These are phyloP conservation scores for Parasarocladium wereldwijsianum DNA, from an alignment of 2,329 filamentous ascomycete species.

Conservation along the genomic window DNA sequence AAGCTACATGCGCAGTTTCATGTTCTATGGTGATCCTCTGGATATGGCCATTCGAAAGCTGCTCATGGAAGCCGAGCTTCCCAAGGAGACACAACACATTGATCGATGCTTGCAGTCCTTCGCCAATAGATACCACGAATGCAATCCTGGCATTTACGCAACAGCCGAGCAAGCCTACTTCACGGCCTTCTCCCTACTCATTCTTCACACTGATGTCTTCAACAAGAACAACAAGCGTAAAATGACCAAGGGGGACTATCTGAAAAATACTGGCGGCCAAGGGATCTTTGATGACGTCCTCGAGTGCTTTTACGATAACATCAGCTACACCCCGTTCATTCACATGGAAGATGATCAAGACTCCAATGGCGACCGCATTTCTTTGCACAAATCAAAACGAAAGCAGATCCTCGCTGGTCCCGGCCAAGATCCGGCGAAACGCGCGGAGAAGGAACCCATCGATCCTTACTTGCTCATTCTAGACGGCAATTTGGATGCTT, in stretches of 20 bases:
- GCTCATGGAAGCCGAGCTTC: constrained; percentile 89
- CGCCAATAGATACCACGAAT: constrained; percentile 93
- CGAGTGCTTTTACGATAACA: constrained; percentile 96
- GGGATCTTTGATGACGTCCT: constrained; percentile 88
- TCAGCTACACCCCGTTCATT: constrained; percentile 95
- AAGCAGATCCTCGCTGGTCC: constrained; percentile 53
- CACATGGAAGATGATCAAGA: constrained; percentile 89
- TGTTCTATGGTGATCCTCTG: constrained; percentile 92
- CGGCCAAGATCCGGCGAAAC: constrained; percentile 36
- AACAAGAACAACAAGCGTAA: constrained; percentile 99
- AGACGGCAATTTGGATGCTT: constrained; percentile 68
- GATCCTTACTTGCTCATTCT: constrained; percentile 93
- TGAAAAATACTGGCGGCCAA: constrained; percentile 87
- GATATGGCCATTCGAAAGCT: constrained; percentile 96
- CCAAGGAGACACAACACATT: constrained; percentile 96
- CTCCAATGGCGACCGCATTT: constrained; percentile 58
- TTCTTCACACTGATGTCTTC: constrained; percentile 96
- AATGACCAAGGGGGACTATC: constrained; percentile 91
- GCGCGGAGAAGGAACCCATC: constrained; percentile 65
- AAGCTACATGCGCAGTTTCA: constrained; percentile 90
- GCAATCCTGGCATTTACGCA: constrained; percentile 90
- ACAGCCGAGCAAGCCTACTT: constrained; percentile 94
- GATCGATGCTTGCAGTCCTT: constrained; percentile 89
- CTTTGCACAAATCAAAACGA: constrained; percentile 57
- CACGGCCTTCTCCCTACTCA: constrained; percentile 90